Percentiles rank a stretch among this genome's conserved stretches.
Evolutionary conservation across 2,329 filamentous ascomycete species (phyloP).

Genomic region (Penicillium sp.): DNA sequence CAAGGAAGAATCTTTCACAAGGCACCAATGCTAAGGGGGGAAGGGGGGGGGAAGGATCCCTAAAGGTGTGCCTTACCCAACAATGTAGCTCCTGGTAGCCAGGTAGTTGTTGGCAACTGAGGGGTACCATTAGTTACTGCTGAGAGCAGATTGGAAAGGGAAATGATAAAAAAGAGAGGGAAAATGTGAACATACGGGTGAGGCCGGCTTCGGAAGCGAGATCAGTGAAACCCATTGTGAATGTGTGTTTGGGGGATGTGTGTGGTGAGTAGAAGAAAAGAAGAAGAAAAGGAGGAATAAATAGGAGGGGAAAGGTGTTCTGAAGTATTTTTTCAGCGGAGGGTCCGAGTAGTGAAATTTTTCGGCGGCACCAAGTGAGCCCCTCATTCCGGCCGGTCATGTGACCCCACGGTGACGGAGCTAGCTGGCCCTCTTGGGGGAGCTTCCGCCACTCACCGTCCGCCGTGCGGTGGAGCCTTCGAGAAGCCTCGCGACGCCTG

Average conservation of each 20-base stretch:
- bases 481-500: conserved; percentile 30
- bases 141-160: conserved; percentile 16
- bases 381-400: too few relatives aligned
- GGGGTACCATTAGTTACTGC: conserved; percentile 28
- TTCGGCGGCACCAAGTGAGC: too few relatives aligned
- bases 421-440: too few relatives aligned
- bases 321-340: too few relatives aligned
- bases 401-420: conserved; percentile 21
- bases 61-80: conserved; percentile 75
- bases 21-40: too few relatives aligned
- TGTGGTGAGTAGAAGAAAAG: conserved; percentile 16
- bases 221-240: conserved; percentile 59
- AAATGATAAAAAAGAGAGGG: too few relatives aligned
- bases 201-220: conserved; percentile 55
- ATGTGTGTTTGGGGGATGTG: too few relatives aligned
- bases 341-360: too few relatives aligned
- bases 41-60: conserved; percentile 7
- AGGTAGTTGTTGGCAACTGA: conserved; percentile 40
- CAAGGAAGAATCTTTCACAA: too few relatives aligned
- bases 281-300: conserved; percentile 17
- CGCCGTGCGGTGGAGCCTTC: conserved; percentile 31
- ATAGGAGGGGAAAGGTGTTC: too few relatives aligned
- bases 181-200: conserved; percentile 45
- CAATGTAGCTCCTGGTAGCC: conserved; percentile 65
- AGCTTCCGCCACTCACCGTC: conserved; percentile 24